Evolutionary conservation across 2,329 filamentous ascomycete genomes (phyloP), one percentile per base, ranked within the genome.

Genomic region (Incumbomyces lentus): DNA sequence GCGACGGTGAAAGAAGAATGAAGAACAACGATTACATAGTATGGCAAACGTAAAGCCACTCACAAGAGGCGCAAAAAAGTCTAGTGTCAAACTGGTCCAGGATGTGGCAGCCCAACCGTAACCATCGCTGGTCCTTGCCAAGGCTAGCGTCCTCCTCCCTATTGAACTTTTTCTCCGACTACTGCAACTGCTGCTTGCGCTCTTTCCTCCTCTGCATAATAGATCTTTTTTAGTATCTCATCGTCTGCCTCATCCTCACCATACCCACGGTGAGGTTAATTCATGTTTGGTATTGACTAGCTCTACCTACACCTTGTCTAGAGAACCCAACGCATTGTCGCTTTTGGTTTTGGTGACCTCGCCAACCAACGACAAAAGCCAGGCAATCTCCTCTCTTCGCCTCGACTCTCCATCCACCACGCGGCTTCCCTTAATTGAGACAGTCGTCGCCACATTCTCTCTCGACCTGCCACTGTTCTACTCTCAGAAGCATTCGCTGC

Each of bases 401-500:
- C n/a, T n/a, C n/a, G n/a, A n/a, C 39, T 50, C 35, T 22, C 31
- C 47, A 52, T 35, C 33, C 33, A 35, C 33, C 52, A 51, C 54
- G 50, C 55, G 55, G 55, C 55, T 57, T 55, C 55, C 55, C 53
- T 57, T 57, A 49, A 57, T 45, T 57, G 55, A 57, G 53, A 55
- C 49, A 57, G 55, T 57, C 55, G 55, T 54, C 52, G 50, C 52
- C 48, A 40, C 18, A 26, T 26, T 11, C 10, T 36, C 29, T 18
- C 6, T 26, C 22, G 4, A 4, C 8, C 22, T 26, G 5, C 8
- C 22, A 26, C 4, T 26, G 8, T 26, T 26, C 6, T n/a, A 35
- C 13, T 14, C 37, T 34, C 36, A 40, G 42, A 31, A 40, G 41
- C 34, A 17, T 39, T 17, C 34, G 19, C 41, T 43, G 37, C 40